Evolutionary conservation across 305 asterid genomes (phyloP).

Genomic region (Solanum hybrid): DNA sequence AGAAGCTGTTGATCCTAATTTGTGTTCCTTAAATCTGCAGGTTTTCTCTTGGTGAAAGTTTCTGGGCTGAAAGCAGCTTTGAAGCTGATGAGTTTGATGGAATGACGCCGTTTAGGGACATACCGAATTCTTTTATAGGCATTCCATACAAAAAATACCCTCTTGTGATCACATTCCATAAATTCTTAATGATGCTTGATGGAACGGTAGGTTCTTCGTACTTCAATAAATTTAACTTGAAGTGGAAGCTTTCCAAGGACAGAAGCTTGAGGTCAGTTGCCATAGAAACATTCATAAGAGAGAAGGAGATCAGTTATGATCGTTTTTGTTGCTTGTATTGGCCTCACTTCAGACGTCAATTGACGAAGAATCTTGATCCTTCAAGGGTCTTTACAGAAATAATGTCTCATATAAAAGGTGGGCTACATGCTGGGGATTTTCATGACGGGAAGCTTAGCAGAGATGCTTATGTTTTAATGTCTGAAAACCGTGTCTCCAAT

Average conservation of each 20-base stretch:
- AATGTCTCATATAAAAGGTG: constrained; percentile 70
- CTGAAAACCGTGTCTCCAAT: constrained; percentile 38
- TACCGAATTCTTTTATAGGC: constrained; percentile 42
- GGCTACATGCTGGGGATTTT: constrained; percentile 15
- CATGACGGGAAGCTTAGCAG: constrained; percentile 34
- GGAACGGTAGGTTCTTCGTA: constrained; percentile 45
- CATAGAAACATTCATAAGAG: constrained; percentile 36
- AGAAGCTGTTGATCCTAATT: neutral
- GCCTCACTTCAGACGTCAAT: constrained; percentile 42
- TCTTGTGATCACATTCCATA: constrained; percentile 48
- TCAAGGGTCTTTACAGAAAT: constrained; percentile 60
- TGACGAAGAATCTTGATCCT: constrained; percentile 43
- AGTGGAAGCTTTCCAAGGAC: constrained; percentile 14
- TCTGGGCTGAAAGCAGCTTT: neutral
- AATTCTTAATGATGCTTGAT: constrained; percentile 64
- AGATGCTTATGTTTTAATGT: constrained; percentile 34
- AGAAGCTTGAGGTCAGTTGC: constrained; percentile 31
- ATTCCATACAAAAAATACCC: constrained; percentile 35
- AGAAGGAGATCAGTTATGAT: constrained; percentile 51
- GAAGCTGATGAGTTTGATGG: constrained; percentile 38
- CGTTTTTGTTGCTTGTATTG: constrained; percentile 44
- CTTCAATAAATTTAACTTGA: constrained; percentile 32
- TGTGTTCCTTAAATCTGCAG: neutral
- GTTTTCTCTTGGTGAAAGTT: constrained; percentile 1
- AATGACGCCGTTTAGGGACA: constrained; percentile 26